phyloP scores from a whole-genome alignment of 768 basidiomycete species.

The Serpula lacrymans region DNA sequence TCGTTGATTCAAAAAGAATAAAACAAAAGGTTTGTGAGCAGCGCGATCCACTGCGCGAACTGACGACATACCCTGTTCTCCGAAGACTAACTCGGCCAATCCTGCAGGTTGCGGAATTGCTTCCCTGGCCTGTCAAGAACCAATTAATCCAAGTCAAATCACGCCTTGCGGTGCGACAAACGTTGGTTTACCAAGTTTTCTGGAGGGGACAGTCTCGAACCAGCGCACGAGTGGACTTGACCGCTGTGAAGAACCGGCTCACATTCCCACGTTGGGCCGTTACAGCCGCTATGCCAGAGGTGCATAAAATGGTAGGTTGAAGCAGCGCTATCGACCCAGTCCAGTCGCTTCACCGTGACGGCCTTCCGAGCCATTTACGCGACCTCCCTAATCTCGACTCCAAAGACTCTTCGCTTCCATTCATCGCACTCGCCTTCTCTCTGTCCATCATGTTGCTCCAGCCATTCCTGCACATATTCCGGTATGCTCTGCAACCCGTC shows the following conservation, averaged over 20 bases:
- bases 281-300: slow-evolving; percentile 82
- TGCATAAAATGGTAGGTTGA: too few relatives aligned
- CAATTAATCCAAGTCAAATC: slow-evolving; percentile 77
- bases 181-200: slow-evolving; percentile 90
- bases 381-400: too few relatives aligned
- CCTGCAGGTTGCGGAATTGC: slow-evolving; percentile 90
- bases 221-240: slow-evolving; percentile 70
- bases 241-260: slow-evolving; percentile 61
- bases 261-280: slow-evolving; percentile 81
- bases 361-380: too few relatives aligned
- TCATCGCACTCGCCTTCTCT: too few relatives aligned
- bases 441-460: slow-evolving; percentile 27
- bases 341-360: too few relatives aligned
- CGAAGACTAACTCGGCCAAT: slow-evolving; percentile 89
- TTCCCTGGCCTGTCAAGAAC: slow-evolving; percentile 86
- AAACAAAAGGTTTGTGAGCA: slow-evolving; percentile 69
- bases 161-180: slow-evolving; percentile 60
- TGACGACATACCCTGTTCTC: slow-evolving; percentile 85
- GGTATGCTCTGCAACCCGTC: slow-evolving; percentile 52
- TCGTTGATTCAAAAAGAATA: too few relatives aligned
- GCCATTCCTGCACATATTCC: slow-evolving; percentile 49
- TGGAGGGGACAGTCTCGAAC: slow-evolving; percentile 93
- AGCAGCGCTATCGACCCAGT: too few relatives aligned
- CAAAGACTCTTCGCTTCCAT: too few relatives aligned
- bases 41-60: slow-evolving; percentile 80